Base-by-base conservation (phyloP, 116 monocot species). In the Iris pallida region DNA sequence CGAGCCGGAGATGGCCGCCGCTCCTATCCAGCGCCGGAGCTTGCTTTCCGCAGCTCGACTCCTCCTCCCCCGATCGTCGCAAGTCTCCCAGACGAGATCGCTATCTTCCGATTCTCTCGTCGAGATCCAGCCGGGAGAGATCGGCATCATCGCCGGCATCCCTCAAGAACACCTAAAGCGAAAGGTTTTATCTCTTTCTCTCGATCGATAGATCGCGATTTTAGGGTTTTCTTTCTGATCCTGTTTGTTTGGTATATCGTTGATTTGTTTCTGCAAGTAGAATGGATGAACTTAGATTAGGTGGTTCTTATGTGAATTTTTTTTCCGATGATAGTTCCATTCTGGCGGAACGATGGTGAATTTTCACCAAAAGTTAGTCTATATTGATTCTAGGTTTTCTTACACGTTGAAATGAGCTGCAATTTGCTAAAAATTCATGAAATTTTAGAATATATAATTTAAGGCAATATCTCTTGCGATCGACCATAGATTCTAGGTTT, bases 61-160 rank as follows among this genome's bases (percentile, higher is more conserved):
- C 30, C 59, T 71, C 30, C 5, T 40, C 5, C 19, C 71, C 14
- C 58, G 58, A 10, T 61, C 43, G 13, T 10, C 61, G 30, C 48
- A 48, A 47, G n/a, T 53, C 3, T 12, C 71, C 30, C 61, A 49
- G 10, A 49, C 49, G 4, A 47, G 61, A 60, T 71, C 49, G 19
- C 71, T 71, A n/a, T 4, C 71, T 15, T 60, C 71, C 49, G 71
- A 71, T 42, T 60, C 71, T 14, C 42, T 71, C 48, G 61, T 60
- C 20, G 71, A 60, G 20, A 7, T 42, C 16, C 59, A 60, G 49
- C 61, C 71, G 2, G 71, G 71, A 4, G 71, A 61, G 61, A 52
- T 71, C 47, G 71, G 71, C 4, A 30, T 71, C 57, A 46, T 71
- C 7, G 42, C 71, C 19, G 71, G 60, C 12, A 71, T 71, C 49